Conservation (phyloP, 495 filamentous ascomycete species). For the Penicillium ucsense region DNA sequence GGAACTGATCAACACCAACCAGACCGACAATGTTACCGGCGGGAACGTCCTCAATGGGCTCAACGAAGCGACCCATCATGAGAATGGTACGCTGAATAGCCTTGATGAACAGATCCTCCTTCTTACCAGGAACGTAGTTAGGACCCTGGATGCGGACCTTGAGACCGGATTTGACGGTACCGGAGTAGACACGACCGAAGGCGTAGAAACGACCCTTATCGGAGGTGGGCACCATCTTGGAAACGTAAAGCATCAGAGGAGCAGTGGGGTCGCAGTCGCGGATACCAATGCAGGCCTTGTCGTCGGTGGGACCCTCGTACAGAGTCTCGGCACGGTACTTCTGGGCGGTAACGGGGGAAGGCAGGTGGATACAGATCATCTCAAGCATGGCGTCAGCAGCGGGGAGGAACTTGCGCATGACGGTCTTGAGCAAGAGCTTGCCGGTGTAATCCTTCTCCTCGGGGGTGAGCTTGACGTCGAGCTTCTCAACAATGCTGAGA, state of each 20-base stretch:
- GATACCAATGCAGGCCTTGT: conserved; percentile 87
- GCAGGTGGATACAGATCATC: conserved; percentile 99
- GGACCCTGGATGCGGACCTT: conserved; percentile 99
- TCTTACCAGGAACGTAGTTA: conserved; percentile 96
- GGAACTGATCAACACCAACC: conserved; percentile 99
- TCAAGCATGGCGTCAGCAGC: conserved; percentile 96
- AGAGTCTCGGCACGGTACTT: conserved; percentile 97
- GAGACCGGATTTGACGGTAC: conserved; percentile 92
- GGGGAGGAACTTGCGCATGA: conserved; percentile 97
- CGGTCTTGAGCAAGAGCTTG: conserved; percentile 91
- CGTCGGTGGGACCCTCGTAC: conserved; percentile 93
- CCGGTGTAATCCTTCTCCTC: conserved; percentile 94
- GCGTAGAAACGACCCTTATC: conserved; percentile 99
- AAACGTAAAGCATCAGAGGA: conserved; percentile 99
- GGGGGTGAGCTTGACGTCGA: conserved; percentile 73
- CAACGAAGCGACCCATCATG: conserved; percentile 99
- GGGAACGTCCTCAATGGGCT: conserved; percentile 98
- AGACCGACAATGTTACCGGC: conserved; percentile 99
- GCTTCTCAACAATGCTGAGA: conserved; percentile 71
- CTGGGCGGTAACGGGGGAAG: conserved; percentile 92
- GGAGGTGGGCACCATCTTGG: conserved; percentile 99
- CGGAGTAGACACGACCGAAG: conserved; percentile 99
- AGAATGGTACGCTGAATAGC: conserved; percentile 98
- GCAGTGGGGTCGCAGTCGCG: conserved; percentile 96
- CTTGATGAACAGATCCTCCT: conserved; percentile 99